Conservation (phyloP, 202 grass and related monocot species). For the Carex arenaria region DNA sequence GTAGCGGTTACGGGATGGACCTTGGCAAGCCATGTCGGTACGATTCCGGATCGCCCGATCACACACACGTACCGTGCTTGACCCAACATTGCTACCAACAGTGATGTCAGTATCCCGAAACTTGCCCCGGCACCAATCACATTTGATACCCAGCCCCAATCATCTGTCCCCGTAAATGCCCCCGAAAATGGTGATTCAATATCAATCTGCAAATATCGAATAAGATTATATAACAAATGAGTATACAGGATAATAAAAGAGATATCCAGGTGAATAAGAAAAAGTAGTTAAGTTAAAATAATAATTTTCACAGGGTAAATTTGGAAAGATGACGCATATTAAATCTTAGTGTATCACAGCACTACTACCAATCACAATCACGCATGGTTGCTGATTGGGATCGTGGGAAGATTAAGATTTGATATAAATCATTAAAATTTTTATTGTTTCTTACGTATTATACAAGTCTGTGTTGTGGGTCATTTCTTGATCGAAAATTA, state of each 20-base stretch:
- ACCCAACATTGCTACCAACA: constrained; percentile 85
- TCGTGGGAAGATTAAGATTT: constrained; percentile 4
- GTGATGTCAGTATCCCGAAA: constrained; percentile 84
- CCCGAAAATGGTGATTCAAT: constrained; percentile 74
- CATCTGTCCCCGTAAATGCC: constrained; percentile 45
- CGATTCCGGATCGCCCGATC: constrained; percentile 73
- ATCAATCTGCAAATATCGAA: constrained; percentile 55
- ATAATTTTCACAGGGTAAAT: neutral
- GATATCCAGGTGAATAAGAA: neutral
- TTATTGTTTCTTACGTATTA: neutral
- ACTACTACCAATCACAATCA: neutral
- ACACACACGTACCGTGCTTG: constrained; percentile 91
- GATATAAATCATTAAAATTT: neutral
- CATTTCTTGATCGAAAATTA: neutral
- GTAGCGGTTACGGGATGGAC: constrained; percentile 65
- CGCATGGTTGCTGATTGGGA: constrained; percentile 14
- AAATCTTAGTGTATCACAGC: neutral
- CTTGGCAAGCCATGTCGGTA: constrained; percentile 73
- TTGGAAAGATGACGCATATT: neutral
- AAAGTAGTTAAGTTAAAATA: neutral
- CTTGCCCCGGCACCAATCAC: constrained; percentile 73
- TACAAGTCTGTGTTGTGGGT: neutral
- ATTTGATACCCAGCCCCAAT: constrained; percentile 84
- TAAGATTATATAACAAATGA: neutral
- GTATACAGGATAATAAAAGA: neutral